phyloP scores from a whole-genome alignment of 2,329 filamentous ascomycete species.

The Fusarium praegraminearum region DNA sequence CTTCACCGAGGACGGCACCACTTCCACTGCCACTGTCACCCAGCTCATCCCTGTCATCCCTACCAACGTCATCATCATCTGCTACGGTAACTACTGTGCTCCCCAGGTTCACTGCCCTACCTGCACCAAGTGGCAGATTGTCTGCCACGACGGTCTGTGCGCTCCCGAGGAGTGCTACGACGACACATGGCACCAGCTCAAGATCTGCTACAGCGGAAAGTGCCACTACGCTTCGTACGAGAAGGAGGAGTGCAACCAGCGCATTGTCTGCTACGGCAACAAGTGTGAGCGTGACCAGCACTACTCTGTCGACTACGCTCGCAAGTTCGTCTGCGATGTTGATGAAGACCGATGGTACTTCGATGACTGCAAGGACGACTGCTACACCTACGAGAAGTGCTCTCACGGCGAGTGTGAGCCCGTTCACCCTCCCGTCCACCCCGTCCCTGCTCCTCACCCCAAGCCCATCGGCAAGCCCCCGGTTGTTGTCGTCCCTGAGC shows the following conservation, averaged over 20 bases:
- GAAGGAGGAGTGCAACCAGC: constrained; percentile 49
- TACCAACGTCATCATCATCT: constrained; percentile 44
- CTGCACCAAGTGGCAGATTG: constrained; percentile 46
- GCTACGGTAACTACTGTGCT: constrained; percentile 50
- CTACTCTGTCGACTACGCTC: constrained; percentile 47
- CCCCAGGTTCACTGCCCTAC: constrained; percentile 48
- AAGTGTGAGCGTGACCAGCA: constrained; percentile 48
- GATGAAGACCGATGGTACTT: constrained; percentile 49
- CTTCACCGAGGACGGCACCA: constrained; percentile 46
- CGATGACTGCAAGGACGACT: constrained; percentile 49
- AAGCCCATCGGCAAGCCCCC: constrained; percentile 21
- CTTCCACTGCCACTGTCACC: constrained; percentile 42
- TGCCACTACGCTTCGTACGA: constrained; percentile 51
- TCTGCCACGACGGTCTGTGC: constrained; percentile 54
- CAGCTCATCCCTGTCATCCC: constrained; percentile 38
- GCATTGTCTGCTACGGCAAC: constrained; percentile 52
- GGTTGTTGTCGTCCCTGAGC: constrained; percentile 27
- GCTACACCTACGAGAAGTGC: constrained; percentile 48
- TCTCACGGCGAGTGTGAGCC: constrained; percentile 44
- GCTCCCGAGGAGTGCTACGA: constrained; percentile 45
- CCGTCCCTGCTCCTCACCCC: constrained; percentile 9
- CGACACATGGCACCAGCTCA: constrained; percentile 47
- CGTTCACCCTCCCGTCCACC: constrained; percentile 26
- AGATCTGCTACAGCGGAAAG: constrained; percentile 50
- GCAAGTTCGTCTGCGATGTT: constrained; percentile 51